Conservation (phyloP, 139 green algal species). For the Zygnema circumcarinatum region DNA sequence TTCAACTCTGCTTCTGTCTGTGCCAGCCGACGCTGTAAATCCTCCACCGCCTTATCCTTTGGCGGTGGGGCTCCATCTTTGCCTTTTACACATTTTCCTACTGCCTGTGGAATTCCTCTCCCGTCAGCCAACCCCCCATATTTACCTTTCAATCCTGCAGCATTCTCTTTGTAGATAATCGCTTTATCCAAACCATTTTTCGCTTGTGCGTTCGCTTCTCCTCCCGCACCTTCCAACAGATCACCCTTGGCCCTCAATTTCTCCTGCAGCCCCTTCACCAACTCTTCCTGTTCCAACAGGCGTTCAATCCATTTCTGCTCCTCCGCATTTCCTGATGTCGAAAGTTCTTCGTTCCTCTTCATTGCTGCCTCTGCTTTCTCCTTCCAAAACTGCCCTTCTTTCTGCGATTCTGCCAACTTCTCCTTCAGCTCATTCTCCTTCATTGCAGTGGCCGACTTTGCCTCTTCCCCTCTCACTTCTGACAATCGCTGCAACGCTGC, state of each 20-base stretch:
- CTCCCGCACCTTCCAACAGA: no score
- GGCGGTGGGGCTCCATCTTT: neutral
- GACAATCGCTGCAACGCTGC: neutral
- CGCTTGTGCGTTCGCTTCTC: neutral
- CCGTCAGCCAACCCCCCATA: neutral
- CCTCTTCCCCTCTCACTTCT: neutral
- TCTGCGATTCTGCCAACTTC: neutral
- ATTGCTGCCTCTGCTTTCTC: neutral
- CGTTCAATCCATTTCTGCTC: neutral
- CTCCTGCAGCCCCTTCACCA: neutral
- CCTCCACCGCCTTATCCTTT: neutral
- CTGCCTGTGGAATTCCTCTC: neutral
- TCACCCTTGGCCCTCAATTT: neutral
- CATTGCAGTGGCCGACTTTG: neutral
- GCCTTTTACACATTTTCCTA: neutral
- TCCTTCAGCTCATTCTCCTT: neutral
- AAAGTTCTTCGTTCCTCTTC: neutral
- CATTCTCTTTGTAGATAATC: neutral
- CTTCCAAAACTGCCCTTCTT: neutral
- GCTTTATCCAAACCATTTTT: neutral
- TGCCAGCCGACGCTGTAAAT: neutral
- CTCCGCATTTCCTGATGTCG: neutral
- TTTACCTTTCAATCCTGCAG: neutral
- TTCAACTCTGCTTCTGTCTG: neutral
- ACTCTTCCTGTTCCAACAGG: neutral